Evolutionary conservation across 257 asterid species (phyloP).

Genomic region (Striga asiatica): DNA sequence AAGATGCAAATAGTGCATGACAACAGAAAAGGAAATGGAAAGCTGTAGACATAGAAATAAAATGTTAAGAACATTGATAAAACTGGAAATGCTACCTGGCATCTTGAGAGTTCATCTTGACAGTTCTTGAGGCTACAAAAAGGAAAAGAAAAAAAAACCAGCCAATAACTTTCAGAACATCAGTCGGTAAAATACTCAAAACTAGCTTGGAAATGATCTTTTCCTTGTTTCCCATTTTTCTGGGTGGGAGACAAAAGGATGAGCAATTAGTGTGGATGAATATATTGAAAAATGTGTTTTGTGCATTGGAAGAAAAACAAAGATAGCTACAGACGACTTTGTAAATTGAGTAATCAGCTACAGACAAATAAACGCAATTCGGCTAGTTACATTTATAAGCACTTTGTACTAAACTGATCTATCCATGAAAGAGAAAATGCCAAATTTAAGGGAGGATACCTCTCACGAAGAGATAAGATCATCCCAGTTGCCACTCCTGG

Average conservation of each 20-base stretch:
- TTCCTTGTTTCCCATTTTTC: too few relatives aligned
- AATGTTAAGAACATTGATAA: neutral
- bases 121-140: conserved; percentile 71
- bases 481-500: conserved; percentile 88
- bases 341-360: too few relatives aligned
- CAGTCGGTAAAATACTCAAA: neutral
- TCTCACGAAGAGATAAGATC: conserved; percentile 89
- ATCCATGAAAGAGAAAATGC: neutral
- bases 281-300: too few relatives aligned
- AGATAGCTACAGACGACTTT: too few relatives aligned
- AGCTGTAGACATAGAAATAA: neutral
- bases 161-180: neutral
- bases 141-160: conserved; percentile 14
- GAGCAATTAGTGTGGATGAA: too few relatives aligned
- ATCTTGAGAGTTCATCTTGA: conserved; percentile 63
- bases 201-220: too few relatives aligned
- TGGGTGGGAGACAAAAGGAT: too few relatives aligned
- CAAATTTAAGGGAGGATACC: conserved; percentile 28
- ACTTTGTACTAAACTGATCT: neutral
- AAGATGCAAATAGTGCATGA: neutral
- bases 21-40: neutral
- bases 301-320: too few relatives aligned
- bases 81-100: conserved; percentile 42
- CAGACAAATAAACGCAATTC: neutral
- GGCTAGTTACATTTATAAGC: neutral